Evolutionary conservation across 805 yeast species (phyloP).

Genomic region (Monosporozyma aquatica): DNA sequence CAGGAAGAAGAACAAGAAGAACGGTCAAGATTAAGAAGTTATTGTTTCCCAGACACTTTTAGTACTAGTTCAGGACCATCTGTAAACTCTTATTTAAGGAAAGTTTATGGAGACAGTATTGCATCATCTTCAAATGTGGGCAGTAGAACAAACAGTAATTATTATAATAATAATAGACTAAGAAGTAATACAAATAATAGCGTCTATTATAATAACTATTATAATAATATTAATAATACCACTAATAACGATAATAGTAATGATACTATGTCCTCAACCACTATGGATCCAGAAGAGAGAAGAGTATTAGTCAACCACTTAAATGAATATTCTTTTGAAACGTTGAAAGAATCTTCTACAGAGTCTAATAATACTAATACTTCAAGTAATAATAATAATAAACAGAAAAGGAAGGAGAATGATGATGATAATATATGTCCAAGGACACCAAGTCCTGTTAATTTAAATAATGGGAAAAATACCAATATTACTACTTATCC

Average conservation of each 20-base stretch:
- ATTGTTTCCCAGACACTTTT: constrained; percentile 3
- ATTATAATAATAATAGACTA: neutral
- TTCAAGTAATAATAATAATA: neutral
- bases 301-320: constrained; percentile 1
- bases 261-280: neutral
- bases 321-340: constrained; percentile 4
- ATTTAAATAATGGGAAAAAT: no score
- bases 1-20: neutral
- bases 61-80: constrained; percentile 2
- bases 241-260: no score
- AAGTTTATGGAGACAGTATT: constrained; percentile 4
- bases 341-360: neutral
- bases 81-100: constrained; percentile 5
- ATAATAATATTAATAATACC: neutral
- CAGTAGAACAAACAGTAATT: neutral
- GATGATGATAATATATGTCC: constrained; percentile 5
- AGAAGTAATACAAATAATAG: neutral
- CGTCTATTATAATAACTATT: neutral
- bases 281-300: constrained; percentile 3
- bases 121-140: neutral
- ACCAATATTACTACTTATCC: no score
- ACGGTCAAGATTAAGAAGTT: constrained; percentile 2
- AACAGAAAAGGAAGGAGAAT: neutral
- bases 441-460: constrained; percentile 3
- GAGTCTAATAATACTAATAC: neutral